These are phyloP conservation scores for Mycena metata DNA, from an alignment of 768 basidiomycete species.

Conservation along the genomic window DNA sequence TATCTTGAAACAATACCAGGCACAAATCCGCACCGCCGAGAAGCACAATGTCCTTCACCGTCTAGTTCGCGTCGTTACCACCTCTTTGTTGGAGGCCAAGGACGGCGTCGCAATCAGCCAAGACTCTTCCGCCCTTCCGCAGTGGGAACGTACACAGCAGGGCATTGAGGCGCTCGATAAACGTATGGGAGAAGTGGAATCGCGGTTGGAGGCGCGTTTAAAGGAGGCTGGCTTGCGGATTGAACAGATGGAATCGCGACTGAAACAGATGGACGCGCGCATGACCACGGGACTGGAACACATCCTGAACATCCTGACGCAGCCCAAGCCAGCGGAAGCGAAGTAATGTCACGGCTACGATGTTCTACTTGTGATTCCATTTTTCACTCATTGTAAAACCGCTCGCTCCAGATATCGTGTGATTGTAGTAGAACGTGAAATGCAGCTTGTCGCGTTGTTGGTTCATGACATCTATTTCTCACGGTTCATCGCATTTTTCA, in stretches of 20 bases:
- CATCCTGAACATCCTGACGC: not conserved
- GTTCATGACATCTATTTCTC: too few species aligned
- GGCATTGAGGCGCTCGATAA: conserved; percentile 23
- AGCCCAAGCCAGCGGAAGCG: too few species aligned
- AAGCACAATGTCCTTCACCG: conserved; percentile 21
- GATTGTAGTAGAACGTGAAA: too few species aligned
- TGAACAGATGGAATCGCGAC: conserved; percentile 17
- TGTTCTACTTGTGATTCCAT: too few species aligned
- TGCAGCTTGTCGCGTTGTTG: too few species aligned
- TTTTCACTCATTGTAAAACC: too few species aligned
- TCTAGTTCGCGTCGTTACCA: conserved; percentile 7
- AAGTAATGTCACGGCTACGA: too few species aligned
- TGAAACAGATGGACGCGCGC: conserved; percentile 20
- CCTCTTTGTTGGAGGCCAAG: not conserved
- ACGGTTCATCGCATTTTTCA: too few species aligned
- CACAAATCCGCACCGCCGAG: not conserved
- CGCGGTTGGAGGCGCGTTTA: not conserved
- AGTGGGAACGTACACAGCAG: conserved; percentile 24
- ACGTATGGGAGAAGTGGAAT: conserved; percentile 13
- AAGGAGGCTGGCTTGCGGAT: conserved; percentile 18
- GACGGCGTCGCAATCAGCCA: not conserved
- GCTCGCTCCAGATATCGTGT: too few species aligned
- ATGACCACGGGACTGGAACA: too few species aligned
- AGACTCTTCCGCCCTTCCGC: not conserved
- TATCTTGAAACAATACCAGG: conserved; percentile 17